Conservation (phyloP, 2,329 filamentous ascomycete species). For the Ceratocystis diversiconidia region DNA sequence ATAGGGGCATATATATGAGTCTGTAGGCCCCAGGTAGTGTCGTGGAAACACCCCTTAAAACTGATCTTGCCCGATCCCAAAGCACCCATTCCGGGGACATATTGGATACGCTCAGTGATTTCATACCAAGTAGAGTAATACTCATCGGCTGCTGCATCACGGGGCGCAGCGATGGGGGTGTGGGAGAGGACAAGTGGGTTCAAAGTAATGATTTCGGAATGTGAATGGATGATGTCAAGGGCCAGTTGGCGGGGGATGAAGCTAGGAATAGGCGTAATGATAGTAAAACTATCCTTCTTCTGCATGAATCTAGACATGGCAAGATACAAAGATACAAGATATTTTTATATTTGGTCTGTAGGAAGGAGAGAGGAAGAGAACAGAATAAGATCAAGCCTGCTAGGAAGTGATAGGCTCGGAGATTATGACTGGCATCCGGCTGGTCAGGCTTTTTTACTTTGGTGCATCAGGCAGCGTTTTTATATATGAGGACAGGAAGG, state of each 20-base stretch:
- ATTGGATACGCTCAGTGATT: conserved; percentile 54
- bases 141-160: conserved; percentile 53
- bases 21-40: conserved; percentile 58
- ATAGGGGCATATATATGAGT: conserved; percentile 58
- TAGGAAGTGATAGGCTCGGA: neutral
- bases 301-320: conserved; percentile 32
- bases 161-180: conserved; percentile 50
- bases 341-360: neutral
- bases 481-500: neutral
- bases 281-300: conserved; percentile 52
- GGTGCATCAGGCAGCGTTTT: neutral
- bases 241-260: conserved; percentile 59
- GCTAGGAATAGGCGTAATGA: conserved; percentile 54
- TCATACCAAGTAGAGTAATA: conserved; percentile 64
- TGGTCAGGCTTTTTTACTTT: neutral
- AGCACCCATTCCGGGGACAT: conserved; percentile 50
- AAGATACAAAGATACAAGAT: neutral
- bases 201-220: conserved; percentile 55
- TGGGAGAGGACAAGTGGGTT: conserved; percentile 54
- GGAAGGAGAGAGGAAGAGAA: neutral
- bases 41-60: conserved; percentile 59
- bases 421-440: neutral
- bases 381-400: neutral
- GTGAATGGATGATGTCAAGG: conserved; percentile 57
- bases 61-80: conserved; percentile 50